These are phyloP conservation scores for Rhizopogon vinicolor DNA, from an alignment of 768 basidiomycete genomes.

Conservation along the genomic window DNA sequence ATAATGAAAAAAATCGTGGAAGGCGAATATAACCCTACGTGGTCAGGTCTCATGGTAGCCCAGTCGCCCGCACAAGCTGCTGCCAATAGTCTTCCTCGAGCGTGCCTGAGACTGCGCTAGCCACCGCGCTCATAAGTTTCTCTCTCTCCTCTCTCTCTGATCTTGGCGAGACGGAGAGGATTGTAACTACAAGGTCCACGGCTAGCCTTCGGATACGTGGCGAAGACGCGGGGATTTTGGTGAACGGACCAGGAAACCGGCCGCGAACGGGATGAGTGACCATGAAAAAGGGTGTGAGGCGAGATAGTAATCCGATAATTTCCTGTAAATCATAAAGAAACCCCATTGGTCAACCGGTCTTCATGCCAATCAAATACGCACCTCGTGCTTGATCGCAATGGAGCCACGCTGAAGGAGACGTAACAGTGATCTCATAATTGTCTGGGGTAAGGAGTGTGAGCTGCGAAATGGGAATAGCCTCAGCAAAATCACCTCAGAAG, in stretches of 20 bases:
- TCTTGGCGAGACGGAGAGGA: conserved; percentile 16
- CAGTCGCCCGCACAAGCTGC: conserved; percentile 27
- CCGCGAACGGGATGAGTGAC: conserved; percentile 76
- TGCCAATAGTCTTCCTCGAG: conserved; percentile 23
- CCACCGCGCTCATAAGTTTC: conserved; percentile 17
- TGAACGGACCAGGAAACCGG: conserved; percentile 70
- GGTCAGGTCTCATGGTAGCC: conserved; percentile 7
- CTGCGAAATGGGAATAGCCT: background rate
- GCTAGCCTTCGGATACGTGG: conserved; percentile 49
- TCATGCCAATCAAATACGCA: conserved; percentile 22
- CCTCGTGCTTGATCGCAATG: conserved; percentile 38
- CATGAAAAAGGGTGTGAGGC: conserved; percentile 76
- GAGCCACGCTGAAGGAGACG: conserved; percentile 54
- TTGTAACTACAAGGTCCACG: conserved; percentile 52
- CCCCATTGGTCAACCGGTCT: conserved; percentile 2
- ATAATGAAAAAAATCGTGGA: background rate
- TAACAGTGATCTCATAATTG: conserved; percentile 60
- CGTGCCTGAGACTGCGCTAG: conserved; percentile 22
- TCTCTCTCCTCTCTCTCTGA: conserved; percentile 11
- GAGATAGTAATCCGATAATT: conserved; percentile 46
- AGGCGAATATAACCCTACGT: background rate
- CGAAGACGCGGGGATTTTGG: conserved; percentile 45
- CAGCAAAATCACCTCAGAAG: conserved; percentile 50
- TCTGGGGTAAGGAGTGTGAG: conserved; percentile 27
- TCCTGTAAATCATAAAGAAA: conserved; percentile 31